These are phyloP conservation scores for Triticum aestivum DNA, from an alignment of 176 grass and related monocot genomes.

Conservation along the genomic window IWGSC_CS_RefSeq_v2.1 NC_057807.1:673962324-673962823, in stretches of 20 bases:
- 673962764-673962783: background rate
- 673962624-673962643: background rate
- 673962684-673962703: constrained; percentile 3
- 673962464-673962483: background rate
- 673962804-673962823: background rate
- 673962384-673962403: background rate
- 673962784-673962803: background rate
- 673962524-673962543: background rate
- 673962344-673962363: constrained; percentile 31
- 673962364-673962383: background rate
- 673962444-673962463: background rate
- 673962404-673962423: background rate
- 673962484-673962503: background rate
- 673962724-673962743: background rate
- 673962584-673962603: background rate
- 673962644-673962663: background rate
- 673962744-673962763: background rate
- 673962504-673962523: background rate
- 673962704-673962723: background rate
- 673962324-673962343: constrained; percentile 36
- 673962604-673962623: background rate
- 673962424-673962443: background rate
- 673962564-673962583: background rate
- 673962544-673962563: background rate
- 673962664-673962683: background rate